Conservation (phyloP, 192 early-diverging fungal species). For the Umbelopsis vinacea region DNA sequence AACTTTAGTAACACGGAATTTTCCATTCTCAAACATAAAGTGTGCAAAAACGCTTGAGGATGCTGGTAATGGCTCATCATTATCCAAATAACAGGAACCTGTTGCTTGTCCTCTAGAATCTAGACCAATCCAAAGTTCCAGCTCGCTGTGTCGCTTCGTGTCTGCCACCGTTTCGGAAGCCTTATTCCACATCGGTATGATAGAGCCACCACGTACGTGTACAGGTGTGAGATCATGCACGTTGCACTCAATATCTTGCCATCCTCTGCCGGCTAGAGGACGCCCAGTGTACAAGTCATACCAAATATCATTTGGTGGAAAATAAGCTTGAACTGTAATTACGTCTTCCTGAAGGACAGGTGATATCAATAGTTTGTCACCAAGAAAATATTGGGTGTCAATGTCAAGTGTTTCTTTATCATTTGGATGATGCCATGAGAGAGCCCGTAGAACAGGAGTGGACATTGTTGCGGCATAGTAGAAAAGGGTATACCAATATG, state of each 20-base stretch:
- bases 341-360: slow-evolving; percentile 52
- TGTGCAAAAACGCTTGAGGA: background rate
- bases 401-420: slow-evolving; percentile 35
- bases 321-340: slow-evolving; percentile 56
- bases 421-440: slow-evolving; percentile 53
- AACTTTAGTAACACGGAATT: background rate
- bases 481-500: slow-evolving; percentile 58
- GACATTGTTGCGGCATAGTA: slow-evolving; percentile 38
- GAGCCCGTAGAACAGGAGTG: background rate
- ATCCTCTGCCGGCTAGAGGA: slow-evolving; percentile 17
- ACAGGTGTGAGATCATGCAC: slow-evolving; percentile 57
- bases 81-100: background rate
- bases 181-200: slow-evolving; percentile 46
- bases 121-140: background rate
- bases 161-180: background rate
- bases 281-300: slow-evolving; percentile 55
- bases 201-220: slow-evolving; percentile 56
- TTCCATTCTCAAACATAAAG: background rate
- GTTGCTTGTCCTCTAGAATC: background rate
- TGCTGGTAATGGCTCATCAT: background rate
- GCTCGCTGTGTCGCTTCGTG: background rate
- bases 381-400: slow-evolving; percentile 61
- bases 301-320: slow-evolving; percentile 58
- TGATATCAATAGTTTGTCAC: slow-evolving; percentile 55
- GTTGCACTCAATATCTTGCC: slow-evolving; percentile 38